phyloP scores from a whole-genome alignment of 2,329 filamentous ascomycete genomes.

The Coleophoma crateriformis region DNA sequence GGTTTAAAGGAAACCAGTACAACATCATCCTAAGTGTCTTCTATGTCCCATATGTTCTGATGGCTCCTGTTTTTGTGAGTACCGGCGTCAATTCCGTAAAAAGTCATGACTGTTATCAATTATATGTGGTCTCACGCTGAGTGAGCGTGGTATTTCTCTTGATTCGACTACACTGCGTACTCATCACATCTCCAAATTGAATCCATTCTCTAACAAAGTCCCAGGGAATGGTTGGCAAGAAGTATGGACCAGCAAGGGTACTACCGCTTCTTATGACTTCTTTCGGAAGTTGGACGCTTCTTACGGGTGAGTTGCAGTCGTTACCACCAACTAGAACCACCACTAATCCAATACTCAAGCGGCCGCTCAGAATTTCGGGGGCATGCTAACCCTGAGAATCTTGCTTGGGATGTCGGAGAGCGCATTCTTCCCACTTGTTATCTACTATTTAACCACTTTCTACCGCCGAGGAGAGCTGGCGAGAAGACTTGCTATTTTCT shows the following conservation, averaged over 20 bases:
- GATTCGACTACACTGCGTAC: no score
- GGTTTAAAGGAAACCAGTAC: slow-evolving; percentile 59
- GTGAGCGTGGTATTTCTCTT: no score
- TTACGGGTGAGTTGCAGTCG: slow-evolving; percentile 26
- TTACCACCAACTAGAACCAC: neutral
- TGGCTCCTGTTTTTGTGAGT: slow-evolving; percentile 52
- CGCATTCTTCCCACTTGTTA: slow-evolving; percentile 65
- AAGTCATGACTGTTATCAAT: no score
- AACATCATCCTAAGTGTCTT: slow-evolving; percentile 67
- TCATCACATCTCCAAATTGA: neutral
- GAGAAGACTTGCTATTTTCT: slow-evolving; percentile 66
- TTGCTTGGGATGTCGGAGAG: slow-evolving; percentile 48
- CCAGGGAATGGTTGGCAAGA: slow-evolving; percentile 57
- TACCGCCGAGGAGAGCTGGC: slow-evolving; percentile 69
- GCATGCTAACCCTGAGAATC: slow-evolving; percentile 47
- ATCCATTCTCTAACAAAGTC: slow-evolving; percentile 20
- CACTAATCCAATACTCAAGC: slow-evolving; percentile 30
- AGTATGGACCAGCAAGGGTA: slow-evolving; percentile 56
- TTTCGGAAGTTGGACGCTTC: slow-evolving; percentile 60
- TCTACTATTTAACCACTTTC: slow-evolving; percentile 54
- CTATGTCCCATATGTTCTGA: slow-evolving; percentile 69
- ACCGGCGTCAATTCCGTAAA: neutral
- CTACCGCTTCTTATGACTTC: slow-evolving; percentile 63
- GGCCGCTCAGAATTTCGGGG: slow-evolving; percentile 52
- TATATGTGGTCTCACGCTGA: no score